Evolutionary conservation across 345 rosid genomes (phyloP).

Genomic region (Pistacia integerrima): DNA sequence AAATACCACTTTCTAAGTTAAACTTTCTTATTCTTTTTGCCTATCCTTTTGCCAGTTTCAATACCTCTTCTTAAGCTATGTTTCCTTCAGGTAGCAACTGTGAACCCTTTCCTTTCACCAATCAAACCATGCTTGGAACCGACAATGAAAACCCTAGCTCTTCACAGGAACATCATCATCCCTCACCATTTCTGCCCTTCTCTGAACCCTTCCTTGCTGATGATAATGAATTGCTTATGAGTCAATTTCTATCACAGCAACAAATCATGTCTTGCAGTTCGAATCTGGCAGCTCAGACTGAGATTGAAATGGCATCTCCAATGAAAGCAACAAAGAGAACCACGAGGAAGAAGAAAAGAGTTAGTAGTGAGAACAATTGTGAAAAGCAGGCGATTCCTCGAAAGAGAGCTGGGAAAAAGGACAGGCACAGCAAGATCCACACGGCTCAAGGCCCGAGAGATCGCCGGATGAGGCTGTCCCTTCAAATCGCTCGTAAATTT

Average conservation of each 20-base stretch:
- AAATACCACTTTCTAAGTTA: constrained; percentile 1
- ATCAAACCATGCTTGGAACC: constrained; percentile 13
- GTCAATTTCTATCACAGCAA: constrained; percentile 19
- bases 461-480: constrained; percentile 73
- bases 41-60: neutral
- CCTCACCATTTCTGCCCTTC: constrained; percentile 32
- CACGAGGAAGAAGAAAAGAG: constrained; percentile 27
- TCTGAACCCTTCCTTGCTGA: constrained; percentile 25
- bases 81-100: constrained; percentile 19
- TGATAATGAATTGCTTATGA: constrained; percentile 22
- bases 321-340: constrained; percentile 23
- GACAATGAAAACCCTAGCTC: constrained; percentile 23
- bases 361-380: neutral
- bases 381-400: constrained; percentile 32
- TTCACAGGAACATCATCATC: neutral
- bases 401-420: constrained; percentile 51
- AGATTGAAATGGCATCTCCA: constrained; percentile 22
- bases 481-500: constrained; percentile 67
- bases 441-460: constrained; percentile 78
- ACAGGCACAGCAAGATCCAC: constrained; percentile 81
- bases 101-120: constrained; percentile 19
- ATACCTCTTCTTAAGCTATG: constrained; percentile 20
- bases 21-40: neutral
- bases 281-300: constrained; percentile 6
- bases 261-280: constrained; percentile 21